Evolutionary conservation across 371 early-diverging fungal species (phyloP), one percentile per base, ranked within the genome.

Genomic region (Synchytrium microbalum): DNA sequence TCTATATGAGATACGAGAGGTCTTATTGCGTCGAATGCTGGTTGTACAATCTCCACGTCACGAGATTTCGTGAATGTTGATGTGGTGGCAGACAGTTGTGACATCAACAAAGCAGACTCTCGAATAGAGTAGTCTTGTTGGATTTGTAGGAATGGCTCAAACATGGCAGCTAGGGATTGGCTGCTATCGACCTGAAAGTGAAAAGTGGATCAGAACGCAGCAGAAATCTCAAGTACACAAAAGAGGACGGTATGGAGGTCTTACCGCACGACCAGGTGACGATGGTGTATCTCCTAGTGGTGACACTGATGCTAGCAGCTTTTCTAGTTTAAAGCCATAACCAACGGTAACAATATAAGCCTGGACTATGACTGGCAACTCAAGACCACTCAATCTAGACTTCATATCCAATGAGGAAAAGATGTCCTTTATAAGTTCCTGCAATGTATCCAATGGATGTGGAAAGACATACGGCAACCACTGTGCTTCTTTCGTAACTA

Each of bases 71-170:
- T 84, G 74, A 1, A 74, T 57, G 1, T 61, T 51, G 3, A 64
- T 56, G 13, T 79, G 58, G 27, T 75, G 53, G 2, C 67, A 61
- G 3, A 62, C 25, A 24, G 60, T 16, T 26, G 25, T 13, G 10
- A 52, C 14, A 31, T 10, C 10, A 31, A 16, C 54, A 64, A 77
- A 2, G 72, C 68, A 0, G 64, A 69, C 58, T 88, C 88, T 8
- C 79, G 69, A 16, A 76, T 69, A 1, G 75, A 78, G 72, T 83
- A 87, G 38, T 81, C 78, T 51, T 85, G 80, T 60, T 88, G 88
- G 66, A 78, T 80, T 0, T 77, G 69, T 59, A 81, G 64, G 60
- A 88, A 89, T 0, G 85, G 76, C 24, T 88, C 87, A 54, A 73
- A 75, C 14, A 72, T 26, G 0, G 63, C 38, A 13, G 16, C 29